Evolutionary conservation across 2,329 filamentous ascomycete species (phyloP), one percentile per base, ranked within the genome.

Genomic region (Alternaria sp.): DNA sequence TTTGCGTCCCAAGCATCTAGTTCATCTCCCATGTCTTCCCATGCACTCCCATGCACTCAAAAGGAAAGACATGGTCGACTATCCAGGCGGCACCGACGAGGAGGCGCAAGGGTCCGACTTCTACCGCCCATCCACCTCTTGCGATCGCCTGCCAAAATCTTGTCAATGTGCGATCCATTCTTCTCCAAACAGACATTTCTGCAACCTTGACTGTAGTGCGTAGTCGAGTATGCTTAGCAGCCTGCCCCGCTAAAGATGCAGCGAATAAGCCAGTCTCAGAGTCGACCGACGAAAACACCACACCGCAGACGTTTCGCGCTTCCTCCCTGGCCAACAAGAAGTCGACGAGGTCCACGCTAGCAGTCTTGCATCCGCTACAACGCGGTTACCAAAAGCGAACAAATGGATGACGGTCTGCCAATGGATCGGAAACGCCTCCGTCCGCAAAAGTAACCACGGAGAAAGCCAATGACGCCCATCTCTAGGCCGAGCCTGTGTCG

Each of bases 61-160:
- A 36, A 57, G 36, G 12, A 38, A 4, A 7, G 25, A 27, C 7
- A 43, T 45, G 40, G 54, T 64, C 65, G 65, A 74, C 68, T 75
- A 73, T 75, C 73, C 74, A 76, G 74, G 68, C 65, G 65, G 72
- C 71, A 77, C 74, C 72, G 66, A 67, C 74, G 72, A 63, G 74
- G 73, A 77, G 72, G 74, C 73, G 74, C 74, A 74, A 72, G 74
- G 72, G 68, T 76, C 73, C 74, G 73, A 73, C 72, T 74, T 76
- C 70, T 73, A 64, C 70, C 71, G 65, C 72, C 73, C 73, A 45
- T 71, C 74, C 73, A 54, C 57, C 73, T 74, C 72, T 74, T 75
- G 68, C 69, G 63, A 66, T 67, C 70, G 62, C 50, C 64, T 62
- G 62, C 63, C 62, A 11, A 9, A 7, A 14, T 7, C n/a, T 56